A percentile compares a stretch with the other conserved stretches of the same genome.
Evolutionary conservation across 2,329 filamentous ascomycete genomes (phyloP).

Genomic region (Coleophoma crateriformis): DNA sequence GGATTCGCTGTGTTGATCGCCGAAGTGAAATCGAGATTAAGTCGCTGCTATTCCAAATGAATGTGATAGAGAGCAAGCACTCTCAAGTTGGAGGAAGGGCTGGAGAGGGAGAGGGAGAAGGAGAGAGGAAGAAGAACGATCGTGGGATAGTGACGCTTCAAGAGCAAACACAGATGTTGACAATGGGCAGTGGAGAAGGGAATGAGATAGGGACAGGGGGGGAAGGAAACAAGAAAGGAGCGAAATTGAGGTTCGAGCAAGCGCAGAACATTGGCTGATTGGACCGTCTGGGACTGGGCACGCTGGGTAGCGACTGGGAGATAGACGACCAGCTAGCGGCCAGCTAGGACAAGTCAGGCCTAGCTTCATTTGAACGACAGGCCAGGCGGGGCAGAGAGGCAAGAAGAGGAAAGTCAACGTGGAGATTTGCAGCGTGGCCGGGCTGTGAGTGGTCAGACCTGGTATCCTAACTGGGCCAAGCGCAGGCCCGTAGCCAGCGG

Average conservation of each 20-base stretch:
- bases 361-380: no score
- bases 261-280: not conserved
- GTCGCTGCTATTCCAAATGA: constrained; percentile 27
- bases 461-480: no score
- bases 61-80: constrained; percentile 28
- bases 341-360: no score
- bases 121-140: not conserved
- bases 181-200: constrained; percentile 8
- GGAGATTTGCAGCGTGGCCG: no score
- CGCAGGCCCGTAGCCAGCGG: no score
- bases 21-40: constrained; percentile 10
- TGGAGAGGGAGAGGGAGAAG: constrained; percentile 5
- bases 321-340: no score
- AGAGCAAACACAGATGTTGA: constrained; percentile 10
- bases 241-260: not conserved
- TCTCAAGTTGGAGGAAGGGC: constrained; percentile 28
- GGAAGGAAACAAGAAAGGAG: constrained; percentile 1
- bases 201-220: not conserved
- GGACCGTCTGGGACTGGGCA: not conserved
- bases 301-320: no score
- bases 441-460: no score
- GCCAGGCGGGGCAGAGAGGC: no score
- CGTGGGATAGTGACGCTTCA: not conserved
- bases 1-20: constrained; percentile 2
- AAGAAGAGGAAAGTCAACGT: no score